Conservation (phyloP, 352 stramenopile species). For the Pythium plurisporium region DNA sequence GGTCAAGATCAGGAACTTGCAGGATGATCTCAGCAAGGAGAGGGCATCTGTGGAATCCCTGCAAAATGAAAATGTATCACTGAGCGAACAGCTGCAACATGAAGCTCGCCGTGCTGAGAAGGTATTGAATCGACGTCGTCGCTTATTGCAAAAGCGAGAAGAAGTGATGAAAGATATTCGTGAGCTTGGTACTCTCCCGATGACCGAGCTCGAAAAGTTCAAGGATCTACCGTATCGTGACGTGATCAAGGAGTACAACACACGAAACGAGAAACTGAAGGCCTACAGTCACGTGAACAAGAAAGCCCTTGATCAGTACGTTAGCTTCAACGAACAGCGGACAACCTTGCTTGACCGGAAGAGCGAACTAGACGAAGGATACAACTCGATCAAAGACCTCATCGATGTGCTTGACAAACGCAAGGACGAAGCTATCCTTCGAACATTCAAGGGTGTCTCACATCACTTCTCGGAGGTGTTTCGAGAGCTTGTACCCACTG, state of each 20-base stretch:
- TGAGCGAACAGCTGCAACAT: conserved; percentile 85
- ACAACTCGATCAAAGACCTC: conserved; percentile 83
- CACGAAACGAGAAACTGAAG: conserved; percentile 95
- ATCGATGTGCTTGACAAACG: conserved; percentile 92
- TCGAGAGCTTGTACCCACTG: conserved; percentile 95
- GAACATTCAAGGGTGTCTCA: conserved; percentile 98
- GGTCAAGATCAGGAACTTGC: conserved; percentile 42
- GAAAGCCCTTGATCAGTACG: conserved; percentile 99
- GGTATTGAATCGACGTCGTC: conserved; percentile 68
- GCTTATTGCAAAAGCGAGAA: conserved; percentile 89
- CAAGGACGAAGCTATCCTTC: conserved; percentile 98
- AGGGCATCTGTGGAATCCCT: conserved; percentile 43
- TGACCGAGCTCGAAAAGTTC: conserved; percentile 91
- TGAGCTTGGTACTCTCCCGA: conserved; percentile 95
- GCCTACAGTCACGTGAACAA: conserved; percentile 99
- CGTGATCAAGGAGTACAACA: conserved; percentile 94
- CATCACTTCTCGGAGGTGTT: conserved; percentile 99
- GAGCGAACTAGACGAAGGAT: conserved; percentile 94
- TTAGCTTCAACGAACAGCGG: conserved; percentile 96
- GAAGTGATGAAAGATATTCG: conserved; percentile 96
- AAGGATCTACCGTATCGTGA: conserved; percentile 82
- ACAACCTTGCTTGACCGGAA: conserved; percentile 92
- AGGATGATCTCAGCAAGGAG: conserved; percentile 49
- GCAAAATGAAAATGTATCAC: conserved; percentile 46
- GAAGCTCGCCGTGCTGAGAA: conserved; percentile 79